Percentiles rank a stretch among this genome's conserved stretches.
These are phyloP conservation scores for Solanum medicagineum DNA, from an alignment of 257 asterid species.

Conservation along the genomic window DNA sequence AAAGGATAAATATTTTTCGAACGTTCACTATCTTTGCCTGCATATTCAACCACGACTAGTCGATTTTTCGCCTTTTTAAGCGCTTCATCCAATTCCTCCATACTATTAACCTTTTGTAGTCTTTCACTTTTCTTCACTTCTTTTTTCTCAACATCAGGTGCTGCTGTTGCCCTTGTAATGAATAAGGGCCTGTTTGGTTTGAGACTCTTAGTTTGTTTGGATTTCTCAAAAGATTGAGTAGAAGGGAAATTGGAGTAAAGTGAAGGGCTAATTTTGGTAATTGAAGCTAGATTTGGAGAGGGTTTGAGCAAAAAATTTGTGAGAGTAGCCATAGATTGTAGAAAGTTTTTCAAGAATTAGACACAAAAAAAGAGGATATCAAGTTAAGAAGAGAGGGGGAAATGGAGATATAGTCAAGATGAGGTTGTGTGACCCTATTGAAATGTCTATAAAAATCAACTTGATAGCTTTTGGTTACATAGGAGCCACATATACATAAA, in stretches of 20 bases:
- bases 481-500: not conserved
- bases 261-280: conserved; percentile 23
- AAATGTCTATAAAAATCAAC: not conserved
- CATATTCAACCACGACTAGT: conserved; percentile 83
- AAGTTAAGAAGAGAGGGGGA: not conserved
- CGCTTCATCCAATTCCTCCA: conserved; percentile 64
- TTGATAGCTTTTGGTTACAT: not conserved
- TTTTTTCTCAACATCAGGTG: conserved; percentile 34
- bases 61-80: conserved; percentile 50
- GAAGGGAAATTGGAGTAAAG: conserved; percentile 1
- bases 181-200: not conserved
- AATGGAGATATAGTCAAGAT: not conserved
- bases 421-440: not conserved
- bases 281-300: conserved; percentile 28
- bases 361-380: not conserved
- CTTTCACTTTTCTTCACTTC: conserved; percentile 27
- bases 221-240: not conserved
- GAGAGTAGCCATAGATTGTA: conserved; percentile 42
- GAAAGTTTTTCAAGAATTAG: not conserved
- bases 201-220: not conserved
- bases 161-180: conserved; percentile 37
- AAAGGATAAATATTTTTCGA: conserved; percentile 71
- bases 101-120: conserved; percentile 49
- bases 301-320: conserved; percentile 52
- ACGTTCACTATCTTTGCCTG: conserved; percentile 33